Base-by-base conservation (phyloP, 2,329 filamentous ascomycete species). In the Penicillium sp. region DNA sequence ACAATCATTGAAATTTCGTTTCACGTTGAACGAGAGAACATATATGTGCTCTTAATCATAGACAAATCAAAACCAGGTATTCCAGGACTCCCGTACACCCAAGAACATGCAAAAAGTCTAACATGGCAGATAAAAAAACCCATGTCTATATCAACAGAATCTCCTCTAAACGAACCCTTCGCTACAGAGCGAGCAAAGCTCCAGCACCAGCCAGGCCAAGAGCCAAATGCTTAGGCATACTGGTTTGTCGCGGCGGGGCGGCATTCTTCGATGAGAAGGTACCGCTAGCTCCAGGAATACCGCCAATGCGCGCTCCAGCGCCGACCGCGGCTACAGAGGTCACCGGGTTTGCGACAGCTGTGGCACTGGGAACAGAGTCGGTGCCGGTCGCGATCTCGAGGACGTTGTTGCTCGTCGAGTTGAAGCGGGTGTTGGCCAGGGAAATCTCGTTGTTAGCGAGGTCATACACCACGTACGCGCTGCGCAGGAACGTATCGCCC, bases 381-480 rank as follows among this genome's bases (percentile, higher is more conserved):
- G 75, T 64, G 2, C 82, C 82, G 15, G 76, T 77, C 7, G 78
- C 76, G 56, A 88, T 88, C 66, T 87, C 85, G 58, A 82, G 60
- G 49, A 88, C 73, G 60, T 83, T 77, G 50, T 73, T 67, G 4
- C 66, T 65, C 0, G 82, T 83, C 7, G 82, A 76, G 68, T 87
- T 86, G 78, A 87, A 87, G 61, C 82, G 82, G 2, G 86, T 87
- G 66, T 85, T 84, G 3, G 85, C 86, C 20, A 88, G 73, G 2
- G 82, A 84, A 64, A 88, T 86, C 68, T 86, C 78, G 70, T 88
- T 86, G 71, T 83, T 84, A 20, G 71, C 73, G 14, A 88, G 76
- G 61, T 88, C 85, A 71, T 87, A 88, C 1, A 88, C 86, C 47
- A 87, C 84, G 68, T 88, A 88, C 2, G 85, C 85, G 56, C 81